These are phyloP conservation scores for Yarrowia sp. DNA, from an alignment of 805 yeast species.

Conservation along the genomic window DNA sequence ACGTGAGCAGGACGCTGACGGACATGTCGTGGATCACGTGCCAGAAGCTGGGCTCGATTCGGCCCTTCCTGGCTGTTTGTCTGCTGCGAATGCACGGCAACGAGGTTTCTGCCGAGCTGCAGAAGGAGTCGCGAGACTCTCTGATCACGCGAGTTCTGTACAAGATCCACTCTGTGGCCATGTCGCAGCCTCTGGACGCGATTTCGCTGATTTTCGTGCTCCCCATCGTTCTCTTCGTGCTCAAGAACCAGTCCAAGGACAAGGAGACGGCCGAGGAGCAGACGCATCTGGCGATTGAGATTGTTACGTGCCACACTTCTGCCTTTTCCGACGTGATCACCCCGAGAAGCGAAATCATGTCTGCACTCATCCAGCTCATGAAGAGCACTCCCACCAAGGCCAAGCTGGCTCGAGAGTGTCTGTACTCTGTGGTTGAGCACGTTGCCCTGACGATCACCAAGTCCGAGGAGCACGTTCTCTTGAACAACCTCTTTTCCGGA, in stretches of 20 bases:
- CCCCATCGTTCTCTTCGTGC: constrained; percentile 68
- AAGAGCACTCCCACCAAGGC: constrained; percentile 67
- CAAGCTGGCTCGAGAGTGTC: constrained; percentile 78
- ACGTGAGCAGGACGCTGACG: constrained; percentile 37
- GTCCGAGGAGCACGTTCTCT: constrained; percentile 57
- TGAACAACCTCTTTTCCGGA: constrained; percentile 57
- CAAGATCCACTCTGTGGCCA: constrained; percentile 69
- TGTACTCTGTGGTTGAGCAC: constrained; percentile 72
- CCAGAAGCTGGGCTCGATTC: constrained; percentile 50
- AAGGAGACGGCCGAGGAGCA: constrained; percentile 94
- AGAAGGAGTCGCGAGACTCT: constrained; percentile 53
- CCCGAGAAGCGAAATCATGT: constrained; percentile 66
- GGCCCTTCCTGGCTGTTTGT: constrained; percentile 64
- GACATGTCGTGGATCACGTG: constrained; percentile 42
- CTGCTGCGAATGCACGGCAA: constrained; percentile 52
- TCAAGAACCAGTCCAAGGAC: constrained; percentile 46
- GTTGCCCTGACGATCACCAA: constrained; percentile 60
- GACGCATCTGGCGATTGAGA: constrained; percentile 69
- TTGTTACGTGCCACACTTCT: constrained; percentile 51
- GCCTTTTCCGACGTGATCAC: constrained; percentile 57
- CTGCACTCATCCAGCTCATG: constrained; percentile 63
- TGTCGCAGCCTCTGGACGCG: constrained; percentile 67
- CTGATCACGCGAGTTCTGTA: constrained; percentile 67
- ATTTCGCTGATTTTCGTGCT: constrained; percentile 67
- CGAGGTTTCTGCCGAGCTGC: constrained; percentile 47